Evolutionary conservation across 768 basidiomycete genomes (phyloP), one percentile per base, ranked within the genome.

Genomic region (Kwoniella bestiolae): DNA sequence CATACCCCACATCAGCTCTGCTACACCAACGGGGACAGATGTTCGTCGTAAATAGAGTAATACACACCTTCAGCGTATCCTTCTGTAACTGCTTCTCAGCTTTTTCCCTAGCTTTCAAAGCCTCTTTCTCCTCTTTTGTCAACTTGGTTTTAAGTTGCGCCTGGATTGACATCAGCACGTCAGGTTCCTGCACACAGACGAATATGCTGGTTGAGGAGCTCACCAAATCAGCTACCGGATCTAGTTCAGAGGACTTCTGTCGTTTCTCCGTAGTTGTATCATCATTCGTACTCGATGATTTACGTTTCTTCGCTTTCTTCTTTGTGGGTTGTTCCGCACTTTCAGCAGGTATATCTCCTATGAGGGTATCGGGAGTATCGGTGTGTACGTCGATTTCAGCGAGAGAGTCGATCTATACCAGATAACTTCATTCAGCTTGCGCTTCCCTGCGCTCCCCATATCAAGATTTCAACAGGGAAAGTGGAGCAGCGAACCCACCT

Each of bases 11-110:
- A n/a, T 60, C 53, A 62, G 41, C 45, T 56, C 5, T 26, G n/a
- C 2, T 53, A 26, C 23, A 8, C 1, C 1, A 18, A n/a, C n/a
- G n/a, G n/a, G n/a, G n/a, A n/a, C n/a, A n/a, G n/a, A n/a, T n/a
- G n/a, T 29, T 8, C 21, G 18, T 29, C 1, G 1, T 23, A 28
- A 21, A n/a, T n/a, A 23, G 4, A 18, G 6, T 6, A 9, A 2
- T 3, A 46, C 71, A 44, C 35, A 73, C 69, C 65, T 79, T 79
- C 1, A 52, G 51, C 2, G 61, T 60, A 31, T 68, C 71, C 31
- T 63, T 66, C 45, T 52, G 58, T 38, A 69, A 55, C 25, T 71
- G 60, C 56, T 75, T 77, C 53, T 69, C 65, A 3, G 60, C 58
- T 52, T 63, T 67, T 58, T 69, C 70, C 46, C 61, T 64, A 1